Base-by-base conservation (phyloP, 495 filamentous ascomycete species). In the Neurospora terricola region DNA sequence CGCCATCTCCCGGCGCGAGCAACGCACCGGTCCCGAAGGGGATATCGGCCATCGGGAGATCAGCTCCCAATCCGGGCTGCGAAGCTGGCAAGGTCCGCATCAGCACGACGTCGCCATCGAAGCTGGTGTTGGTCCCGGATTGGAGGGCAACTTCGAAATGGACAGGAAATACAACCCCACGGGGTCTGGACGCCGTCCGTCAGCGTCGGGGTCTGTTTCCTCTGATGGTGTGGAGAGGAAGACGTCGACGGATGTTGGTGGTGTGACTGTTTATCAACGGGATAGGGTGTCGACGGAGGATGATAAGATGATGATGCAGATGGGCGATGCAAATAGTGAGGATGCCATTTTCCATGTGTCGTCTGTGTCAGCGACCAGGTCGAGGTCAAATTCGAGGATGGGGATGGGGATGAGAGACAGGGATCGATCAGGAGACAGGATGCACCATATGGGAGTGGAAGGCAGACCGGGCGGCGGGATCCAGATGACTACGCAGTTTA, bases 101-200 rank as follows among this genome's bases (percentile, higher is more conserved):
- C 54, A 66, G 54, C 54, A 66, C 54, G 42, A 48, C 71, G 36
- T 38, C 71, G 21, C 48, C 14, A 68, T 59, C 71, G 43, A 34
- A 71, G 39, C 70, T 5, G 38, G 30, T n/a, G 9, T 16, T 16
- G 40, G 18, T 14, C 38, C 16, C 23, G n/a, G 38, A 5, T 75
- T 76, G 5, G 86, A 89, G 73, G 77, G 79, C 45, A 84, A 85
- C 4, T 88, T 88, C 71, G 81, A 59, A 3, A 30, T 59, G 48
- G 23, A 59, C 11, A 66, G 54, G 27, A 59, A 59, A 27, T 59
- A 59, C 11, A 59, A 14, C 21, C 2, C 21, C 48, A 14, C 48
- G 4, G 9, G 9, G 0, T 54, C 48, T 5, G 48, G 48, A 3
- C 48, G 21, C 2, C 54, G 27, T 6, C 54, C 54, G 14, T 62